Evolutionary conservation across 345 rosid genomes (phyloP).

Genomic region (Populus pruinosa): DNA sequence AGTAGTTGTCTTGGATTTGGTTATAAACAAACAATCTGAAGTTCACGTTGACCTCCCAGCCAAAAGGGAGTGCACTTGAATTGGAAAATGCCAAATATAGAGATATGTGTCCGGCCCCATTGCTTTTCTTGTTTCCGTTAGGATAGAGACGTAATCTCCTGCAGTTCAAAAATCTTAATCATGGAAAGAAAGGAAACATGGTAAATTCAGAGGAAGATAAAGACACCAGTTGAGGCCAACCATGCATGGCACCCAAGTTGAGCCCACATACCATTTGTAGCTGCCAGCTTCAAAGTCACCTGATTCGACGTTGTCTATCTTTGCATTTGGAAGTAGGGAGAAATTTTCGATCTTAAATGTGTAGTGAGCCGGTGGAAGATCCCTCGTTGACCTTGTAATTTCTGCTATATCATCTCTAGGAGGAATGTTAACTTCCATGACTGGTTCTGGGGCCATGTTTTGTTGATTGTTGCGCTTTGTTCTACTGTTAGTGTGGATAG

Average conservation of each 20-base stretch:
- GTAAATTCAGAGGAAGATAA: background rate
- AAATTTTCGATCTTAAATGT: constrained; percentile 7
- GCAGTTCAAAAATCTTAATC: background rate
- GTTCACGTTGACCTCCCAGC: background rate
- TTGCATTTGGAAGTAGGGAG: background rate
- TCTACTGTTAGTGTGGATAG: background rate
- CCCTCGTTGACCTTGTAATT: background rate
- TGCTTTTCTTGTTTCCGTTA: constrained; percentile 1
- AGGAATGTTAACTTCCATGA: background rate
- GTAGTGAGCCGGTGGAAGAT: constrained; percentile 9
- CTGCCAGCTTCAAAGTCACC: background rate
- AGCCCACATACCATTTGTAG: background rate
- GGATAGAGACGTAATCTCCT: constrained; percentile 12
- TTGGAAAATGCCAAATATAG: constrained; percentile 4
- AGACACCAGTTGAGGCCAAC: background rate
- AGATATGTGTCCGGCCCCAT: background rate
- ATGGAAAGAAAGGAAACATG: background rate
- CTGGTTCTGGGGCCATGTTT: background rate
- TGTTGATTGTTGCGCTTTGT: background rate
- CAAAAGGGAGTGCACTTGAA: background rate
- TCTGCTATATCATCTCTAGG: background rate
- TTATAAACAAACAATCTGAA: constrained; percentile 13
- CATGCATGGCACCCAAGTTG: background rate
- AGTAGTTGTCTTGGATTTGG: background rate
- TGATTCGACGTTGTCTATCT: background rate